These are phyloP conservation scores for Mallotus japonicus DNA, from an alignment of 441 rosid species.

Conservation along the genomic window DNA sequence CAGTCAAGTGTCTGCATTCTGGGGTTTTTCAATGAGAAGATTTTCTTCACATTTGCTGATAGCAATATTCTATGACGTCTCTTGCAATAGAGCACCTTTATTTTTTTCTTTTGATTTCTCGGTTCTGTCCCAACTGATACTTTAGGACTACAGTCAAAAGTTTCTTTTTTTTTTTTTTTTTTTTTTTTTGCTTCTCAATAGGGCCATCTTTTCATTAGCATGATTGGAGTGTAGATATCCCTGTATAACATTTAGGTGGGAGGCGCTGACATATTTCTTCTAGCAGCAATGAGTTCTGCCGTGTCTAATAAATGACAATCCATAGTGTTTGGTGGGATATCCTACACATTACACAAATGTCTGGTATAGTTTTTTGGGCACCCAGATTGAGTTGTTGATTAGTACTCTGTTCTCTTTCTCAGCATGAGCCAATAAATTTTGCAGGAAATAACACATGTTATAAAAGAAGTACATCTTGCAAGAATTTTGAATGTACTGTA, in stretches of 20 bases:
- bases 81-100: no score
- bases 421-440: conserved; percentile 4
- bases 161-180: no score
- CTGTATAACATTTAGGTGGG: background rate
- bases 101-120: background rate
- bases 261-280: background rate
- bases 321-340: background rate
- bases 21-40: no score
- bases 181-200: background rate
- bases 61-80: no score
- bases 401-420: background rate
- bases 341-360: background rate
- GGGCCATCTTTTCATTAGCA: background rate
- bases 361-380: background rate
- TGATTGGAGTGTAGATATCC: background rate
- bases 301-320: background rate
- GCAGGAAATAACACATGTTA: background rate
- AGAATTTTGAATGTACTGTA: background rate
- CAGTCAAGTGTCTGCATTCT: no score
- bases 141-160: background rate
- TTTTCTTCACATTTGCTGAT: no score
- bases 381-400: background rate
- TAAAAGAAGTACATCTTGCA: background rate
- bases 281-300: background rate
- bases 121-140: background rate